Evolutionary conservation across 768 basidiomycete species (phyloP).

Genomic region (Termitomyces sp.): DNA sequence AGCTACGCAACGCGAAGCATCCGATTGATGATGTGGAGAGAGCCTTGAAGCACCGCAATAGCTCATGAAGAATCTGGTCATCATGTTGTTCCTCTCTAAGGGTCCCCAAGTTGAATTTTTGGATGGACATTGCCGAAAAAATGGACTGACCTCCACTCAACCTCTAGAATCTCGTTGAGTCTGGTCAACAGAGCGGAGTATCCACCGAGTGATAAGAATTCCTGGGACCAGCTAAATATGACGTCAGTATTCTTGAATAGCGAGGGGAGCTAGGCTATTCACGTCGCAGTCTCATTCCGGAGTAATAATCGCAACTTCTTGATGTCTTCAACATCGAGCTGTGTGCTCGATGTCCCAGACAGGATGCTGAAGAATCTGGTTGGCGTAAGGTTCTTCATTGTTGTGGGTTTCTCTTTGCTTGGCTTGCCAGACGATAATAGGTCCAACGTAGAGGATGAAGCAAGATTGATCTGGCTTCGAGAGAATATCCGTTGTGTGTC

Average conservation of each 20-base stretch:
- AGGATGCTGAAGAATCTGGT: constrained; percentile 69
- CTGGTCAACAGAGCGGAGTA: constrained; percentile 82
- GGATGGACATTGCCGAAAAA: not conserved
- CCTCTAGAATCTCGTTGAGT: constrained; percentile 87
- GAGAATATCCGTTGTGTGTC: constrained; percentile 55
- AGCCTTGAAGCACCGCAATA: constrained; percentile 92
- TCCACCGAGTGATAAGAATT: constrained; percentile 81
- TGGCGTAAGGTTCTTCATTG: constrained; percentile 55
- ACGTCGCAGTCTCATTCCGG: constrained; percentile 91
- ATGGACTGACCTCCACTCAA: constrained; percentile 87
- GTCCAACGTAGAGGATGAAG: constrained; percentile 43
- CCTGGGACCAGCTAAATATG: constrained; percentile 76
- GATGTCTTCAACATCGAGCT: constrained; percentile 81
- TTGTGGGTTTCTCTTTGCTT: constrained; percentile 51
- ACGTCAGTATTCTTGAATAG: not conserved
- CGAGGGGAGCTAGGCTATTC: constrained; percentile 16
- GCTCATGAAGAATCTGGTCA: constrained; percentile 89
- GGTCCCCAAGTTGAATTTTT: not conserved
- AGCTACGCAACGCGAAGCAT: constrained; percentile 85
- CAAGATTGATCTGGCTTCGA: constrained; percentile 48
- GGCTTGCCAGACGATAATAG: constrained; percentile 37
- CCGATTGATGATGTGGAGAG: constrained; percentile 88
- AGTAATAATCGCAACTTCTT: constrained; percentile 87
- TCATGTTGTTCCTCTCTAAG: constrained; percentile 97
- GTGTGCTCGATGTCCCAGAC: constrained; percentile 62